Evolutionary conservation across 305 asterid genomes (phyloP).

Genomic region (Solanum aculeatissimum): DNA sequence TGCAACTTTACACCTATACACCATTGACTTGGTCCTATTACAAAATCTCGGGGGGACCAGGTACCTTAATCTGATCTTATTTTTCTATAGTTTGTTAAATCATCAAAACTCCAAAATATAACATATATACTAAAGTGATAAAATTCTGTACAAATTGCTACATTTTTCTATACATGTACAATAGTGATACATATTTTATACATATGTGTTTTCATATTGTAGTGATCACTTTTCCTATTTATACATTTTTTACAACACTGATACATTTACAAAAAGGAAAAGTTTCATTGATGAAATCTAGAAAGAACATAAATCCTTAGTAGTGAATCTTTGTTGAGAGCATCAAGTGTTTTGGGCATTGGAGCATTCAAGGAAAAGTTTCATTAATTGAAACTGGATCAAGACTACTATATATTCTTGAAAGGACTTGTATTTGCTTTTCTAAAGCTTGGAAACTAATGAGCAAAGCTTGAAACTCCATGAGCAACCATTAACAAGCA

Average conservation of each 20-base stretch:
- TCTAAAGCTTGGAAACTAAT: no score
- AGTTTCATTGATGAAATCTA: not conserved
- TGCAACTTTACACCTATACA: no score
- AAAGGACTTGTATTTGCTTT: no score
- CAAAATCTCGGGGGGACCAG: no score
- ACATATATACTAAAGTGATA: not conserved
- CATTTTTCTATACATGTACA: not conserved
- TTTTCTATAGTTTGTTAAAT: no score
- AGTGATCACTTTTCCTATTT: not conserved
- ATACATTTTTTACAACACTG: not conserved
- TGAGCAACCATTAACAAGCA: no score
- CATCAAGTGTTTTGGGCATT: no score
- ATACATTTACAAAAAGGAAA: not conserved
- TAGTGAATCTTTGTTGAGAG: not conserved
- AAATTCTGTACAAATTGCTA: no score
- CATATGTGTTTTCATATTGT: not conserved
- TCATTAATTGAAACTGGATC: not conserved
- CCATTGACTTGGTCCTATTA: no score
- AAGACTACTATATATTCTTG: not conserved
- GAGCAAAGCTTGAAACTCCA: not conserved
- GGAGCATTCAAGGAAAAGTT: no score
- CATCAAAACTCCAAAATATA: no score
- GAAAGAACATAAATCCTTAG: not conserved
- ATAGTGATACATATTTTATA: not conserved
- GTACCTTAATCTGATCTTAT: no score